These are phyloP conservation scores for Penicillium crustosum DNA, from an alignment of 2,329 filamentous ascomycete genomes.

Conservation along the genomic window DNA sequence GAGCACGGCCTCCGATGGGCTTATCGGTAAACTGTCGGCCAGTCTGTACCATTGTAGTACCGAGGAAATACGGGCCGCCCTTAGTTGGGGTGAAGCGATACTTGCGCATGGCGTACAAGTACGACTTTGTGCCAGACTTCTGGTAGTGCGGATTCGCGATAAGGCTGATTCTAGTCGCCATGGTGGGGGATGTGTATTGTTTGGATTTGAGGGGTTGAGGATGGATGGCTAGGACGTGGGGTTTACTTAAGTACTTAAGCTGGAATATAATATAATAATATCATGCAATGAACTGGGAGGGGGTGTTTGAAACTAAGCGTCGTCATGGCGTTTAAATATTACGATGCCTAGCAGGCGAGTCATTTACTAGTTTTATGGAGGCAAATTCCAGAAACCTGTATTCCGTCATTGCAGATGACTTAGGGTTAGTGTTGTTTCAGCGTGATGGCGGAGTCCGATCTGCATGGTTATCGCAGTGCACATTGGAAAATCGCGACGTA, in stretches of 20 bases:
- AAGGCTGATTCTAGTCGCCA: constrained; percentile 50
- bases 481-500: no score
- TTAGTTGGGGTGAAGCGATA: constrained; percentile 64
- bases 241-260: neutral
- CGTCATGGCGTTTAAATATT: neutral
- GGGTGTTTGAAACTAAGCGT: neutral
- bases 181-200: constrained; percentile 21
- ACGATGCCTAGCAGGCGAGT: neutral
- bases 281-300: neutral
- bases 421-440: constrained; percentile 10
- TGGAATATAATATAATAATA: neutral
- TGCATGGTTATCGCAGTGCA: neutral
- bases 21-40: constrained; percentile 49
- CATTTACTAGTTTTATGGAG: neutral
- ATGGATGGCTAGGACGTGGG: constrained; percentile 2
- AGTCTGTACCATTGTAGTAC: constrained; percentile 50
- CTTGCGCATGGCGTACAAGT: constrained; percentile 61
- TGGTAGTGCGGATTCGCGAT: constrained; percentile 61
- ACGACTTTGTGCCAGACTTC: constrained; percentile 61
- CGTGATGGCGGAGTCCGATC: constrained; percentile 10
- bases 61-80: constrained; percentile 60
- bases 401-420: constrained; percentile 6
- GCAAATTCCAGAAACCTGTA: neutral
- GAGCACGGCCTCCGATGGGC: constrained; percentile 51
- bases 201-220: constrained; percentile 13